Evolutionary conservation across 495 filamentous ascomycete genomes (phyloP), one percentile per base, ranked within the genome.

Genomic region (Lophiostoma macrostomum): DNA sequence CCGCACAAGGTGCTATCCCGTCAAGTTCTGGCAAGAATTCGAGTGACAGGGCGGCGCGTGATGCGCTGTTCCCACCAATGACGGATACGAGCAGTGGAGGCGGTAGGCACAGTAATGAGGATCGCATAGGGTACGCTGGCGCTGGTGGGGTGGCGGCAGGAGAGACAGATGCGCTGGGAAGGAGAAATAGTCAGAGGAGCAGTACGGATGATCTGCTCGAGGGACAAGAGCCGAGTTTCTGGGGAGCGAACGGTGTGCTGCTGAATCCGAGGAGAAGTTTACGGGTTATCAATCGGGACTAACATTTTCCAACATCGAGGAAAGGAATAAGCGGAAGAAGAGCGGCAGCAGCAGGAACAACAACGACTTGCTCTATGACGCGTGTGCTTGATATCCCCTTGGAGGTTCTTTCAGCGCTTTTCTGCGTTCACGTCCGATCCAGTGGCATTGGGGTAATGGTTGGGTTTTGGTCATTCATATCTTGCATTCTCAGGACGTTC

Each of bases 191-290:
- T 53, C 61, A 62, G 50, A 25, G 41, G 58, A 61, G 74, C 25
- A 71, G 68, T 24, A 70, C 71, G 20, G 80, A 84, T 58, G 73
- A 83, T 56, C 61, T 88, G 56, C 41, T 87, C 28, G 72, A 74
- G 4, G 82, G 80, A 19, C 71, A 76, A 60, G 83, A 89, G 64
- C 86, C 86, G 61, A 87, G 77, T 49, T 90, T 88, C 62, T 81
- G 86, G 57, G 84, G 64, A 18, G 30, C 31, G 13, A 65, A 36
- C 31, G 69, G 80, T 35, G 85, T 89, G 16, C 65, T 88, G 58
- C 60, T 89, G 67, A 83, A 82, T 53, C 86, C 86, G 47, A 76
- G 83, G 63, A 74, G 86, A 62, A 87, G 84, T 58, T 70, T 90
- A 69, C 69, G 83, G 63, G 84, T 89, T 31, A 82, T 88, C 13